These are phyloP conservation scores for Closterium sp. DNA, from an alignment of 139 green algal species.

Conservation along the genomic window DNA sequence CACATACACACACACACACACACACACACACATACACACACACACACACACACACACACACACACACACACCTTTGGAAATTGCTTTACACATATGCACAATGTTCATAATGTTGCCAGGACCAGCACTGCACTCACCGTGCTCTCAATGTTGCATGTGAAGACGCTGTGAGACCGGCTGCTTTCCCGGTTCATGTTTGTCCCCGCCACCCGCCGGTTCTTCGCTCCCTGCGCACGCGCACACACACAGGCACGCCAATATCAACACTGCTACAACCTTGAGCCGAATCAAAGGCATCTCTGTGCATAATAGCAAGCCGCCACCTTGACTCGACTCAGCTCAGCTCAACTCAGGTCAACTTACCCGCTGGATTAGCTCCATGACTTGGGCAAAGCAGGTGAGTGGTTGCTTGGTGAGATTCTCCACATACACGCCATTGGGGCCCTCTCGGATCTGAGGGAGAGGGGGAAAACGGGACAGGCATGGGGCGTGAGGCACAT, in stretches of 20 bases:
- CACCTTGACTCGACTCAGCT: too few relatives aligned
- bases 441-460: not conserved
- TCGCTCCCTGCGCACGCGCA: constrained; percentile 1
- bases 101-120: too few relatives aligned
- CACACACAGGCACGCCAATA: not conserved
- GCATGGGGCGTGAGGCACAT: too few relatives aligned
- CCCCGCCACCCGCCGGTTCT: constrained; percentile 71
- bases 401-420: not conserved
- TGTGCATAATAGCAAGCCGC: not conserved
- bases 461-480: too few relatives aligned
- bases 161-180: constrained; percentile 86
- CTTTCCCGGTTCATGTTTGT: constrained; percentile 87
- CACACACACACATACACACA: too few relatives aligned
- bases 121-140: constrained; percentile 28
- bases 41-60: too few relatives aligned
- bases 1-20: too few relatives aligned
- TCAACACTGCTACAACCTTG: not conserved
- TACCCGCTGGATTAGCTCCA: not conserved
- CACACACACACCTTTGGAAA: too few relatives aligned
- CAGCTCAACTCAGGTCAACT: not conserved
- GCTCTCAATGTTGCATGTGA: constrained; percentile 62
- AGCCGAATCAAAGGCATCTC: not conserved
- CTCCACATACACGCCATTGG: not conserved
- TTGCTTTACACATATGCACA: too few relatives aligned
- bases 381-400: not conserved